Base-by-base conservation (phyloP, 148 eudicot species). In the Bassia scoparia region DNA sequence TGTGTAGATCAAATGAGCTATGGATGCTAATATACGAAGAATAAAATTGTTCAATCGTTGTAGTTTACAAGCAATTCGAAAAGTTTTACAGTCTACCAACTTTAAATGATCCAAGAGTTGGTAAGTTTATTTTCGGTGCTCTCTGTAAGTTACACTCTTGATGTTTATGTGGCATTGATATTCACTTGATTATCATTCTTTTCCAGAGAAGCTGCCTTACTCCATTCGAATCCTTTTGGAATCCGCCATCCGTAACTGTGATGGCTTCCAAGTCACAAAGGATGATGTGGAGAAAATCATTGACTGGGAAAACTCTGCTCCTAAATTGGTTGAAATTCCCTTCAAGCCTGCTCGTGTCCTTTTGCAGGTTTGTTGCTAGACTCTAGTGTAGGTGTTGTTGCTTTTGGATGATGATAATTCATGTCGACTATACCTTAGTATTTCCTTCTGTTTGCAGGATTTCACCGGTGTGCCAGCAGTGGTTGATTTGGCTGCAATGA, bases 261-360 rank as follows among this genome's bases (percentile, higher is more conserved):
- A 93, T 83, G 89, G 89, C 59, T 93, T 93, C 82, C 98, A 90
- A 86, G 97, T 93, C 59, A n/a, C n/a, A 2, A 84, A 83, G 84
- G 81, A 80, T 54, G 98, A 93, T 81, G 97, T 93, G 44, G 97
- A 93, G 84, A 93, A 93, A 82, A 93, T 93, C 76, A 85, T 93
- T 61, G 98, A 93, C 83, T 93, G 98, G 98, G 95, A 93, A 77
- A 93, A 85, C 74, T 76, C 92, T 59, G 83, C 98, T 53, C 97
- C 98, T 6, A 93, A 93, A 74, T 90, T 80, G 66, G 98, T 93
- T 76, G 98, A 93, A 76, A 93, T 93, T 43, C 94, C 98, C 12
- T 93, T 93, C 64, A 93, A 93, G 81, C 98, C 98, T 85, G 95
- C 95, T 59, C 98, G 98, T 80, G 98, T 93, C 67, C 87, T 93